Evolutionary conservation across 176 grass and related monocot species (phyloP), one percentile per base, ranked within the genome.

Genomic region (Tuctoria greenei): DNA sequence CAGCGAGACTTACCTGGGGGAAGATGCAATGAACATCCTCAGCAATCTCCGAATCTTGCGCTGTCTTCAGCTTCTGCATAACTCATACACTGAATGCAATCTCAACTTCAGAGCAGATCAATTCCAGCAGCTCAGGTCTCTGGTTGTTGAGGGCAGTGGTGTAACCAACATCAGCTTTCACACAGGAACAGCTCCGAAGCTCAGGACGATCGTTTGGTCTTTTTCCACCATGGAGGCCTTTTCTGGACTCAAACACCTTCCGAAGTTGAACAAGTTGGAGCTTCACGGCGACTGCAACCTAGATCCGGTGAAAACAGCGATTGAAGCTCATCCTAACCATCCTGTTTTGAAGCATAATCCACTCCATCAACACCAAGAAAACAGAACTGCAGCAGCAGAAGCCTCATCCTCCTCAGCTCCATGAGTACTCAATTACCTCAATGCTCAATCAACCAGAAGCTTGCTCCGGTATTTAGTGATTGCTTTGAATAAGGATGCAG

Each of bases 11-110:
- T 34, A 25, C 12, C 18, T 83, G 4, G 13, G 10, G 2, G 41
- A 63, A 46, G 45, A 67, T 83, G 68, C 20, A 61, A 68, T 84
- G 1, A 12, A 4, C 56, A 42, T 14, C 21, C 18, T 84, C 1
- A 17, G 64, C 21, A 50, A 51, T 17, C 56, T 86, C 11, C 6
- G 17, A 1, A 61, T 12, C 15, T 26, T 75, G 8, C 56, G 41
- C 5, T 75, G 40, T 25, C 57, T 75, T 0, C 44, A 27, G 25
- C 58, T 75, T 35, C 39, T 43, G 41, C 9, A 8, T 7, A 14
- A 21, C 2, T 62, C 73, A 21, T 62, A 35, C 41, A 14, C 17
- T 35, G 7, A 8, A 13, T 4, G 7, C 8, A 47, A 31, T 9
- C 40, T 75, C 57, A 62, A 13, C 16, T 80, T 80, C 0, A 25